Base-by-base conservation (phyloP, 371 early-diverging fungal species). In the Mucor plumbeus region DNA sequence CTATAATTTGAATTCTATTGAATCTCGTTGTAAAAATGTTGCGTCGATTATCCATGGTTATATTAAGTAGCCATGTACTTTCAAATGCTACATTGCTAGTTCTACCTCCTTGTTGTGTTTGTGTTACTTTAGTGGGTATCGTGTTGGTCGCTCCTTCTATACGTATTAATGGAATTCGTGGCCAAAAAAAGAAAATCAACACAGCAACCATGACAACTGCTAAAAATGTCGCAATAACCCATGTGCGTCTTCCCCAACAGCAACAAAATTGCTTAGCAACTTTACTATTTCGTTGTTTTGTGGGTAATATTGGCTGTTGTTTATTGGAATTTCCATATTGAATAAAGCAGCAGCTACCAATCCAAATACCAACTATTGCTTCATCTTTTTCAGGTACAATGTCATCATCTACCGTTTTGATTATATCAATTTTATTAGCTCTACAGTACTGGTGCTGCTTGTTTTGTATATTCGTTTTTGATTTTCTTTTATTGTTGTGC, bases 141-240 rank as follows among this genome's bases (percentile, higher is more conserved):
- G 70, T 57, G 8, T 61, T 40, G 2, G 47, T 56, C 7, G 75
- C 78, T 33, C 74, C 72, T 48, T 77, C 75, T 35, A 77, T 72
- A 35, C 78, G 70, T 40, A 77, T 64, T 21, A 77, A 54, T 11
- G 78, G 78, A 50, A 55, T 67, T 14, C 78, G 74, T 53, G 78
- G 78, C 74, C 75, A 78, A 35, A 70, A 31, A 7, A 75, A 26
- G 47, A 70, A 75, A 1, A 61, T 50, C 40, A 70, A 40, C 1
- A 74, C 56, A 11, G 61, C 61, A 40, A 60, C n/a, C 33, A 68
- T 19, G 4, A 74, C 21, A 6, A 78, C 33, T 1, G 41, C 34
- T 5, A 69, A 9, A 59, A 78, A 78, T 3, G 66, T 43, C 36
- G 56, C 53, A 6, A 75, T 61, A 4, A 68, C 71, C 50, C 77